Conservation (phyloP, 1,139 yeast species). For the Pichia sp. region DNA sequence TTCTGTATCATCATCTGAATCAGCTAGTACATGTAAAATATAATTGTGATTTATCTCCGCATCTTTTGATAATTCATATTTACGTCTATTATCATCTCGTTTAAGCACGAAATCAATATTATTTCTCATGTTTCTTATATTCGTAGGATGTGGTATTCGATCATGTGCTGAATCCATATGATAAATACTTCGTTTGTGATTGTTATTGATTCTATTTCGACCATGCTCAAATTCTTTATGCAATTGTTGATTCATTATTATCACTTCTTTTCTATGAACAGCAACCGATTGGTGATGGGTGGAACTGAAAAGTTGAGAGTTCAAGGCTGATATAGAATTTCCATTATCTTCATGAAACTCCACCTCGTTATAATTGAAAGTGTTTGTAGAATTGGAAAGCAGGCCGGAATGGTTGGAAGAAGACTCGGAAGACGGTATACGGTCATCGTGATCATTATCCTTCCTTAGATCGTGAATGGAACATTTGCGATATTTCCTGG, state of each 20-base stretch:
- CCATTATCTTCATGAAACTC: not conserved
- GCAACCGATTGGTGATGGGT: too few relatives aligned
- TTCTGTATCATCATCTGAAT: conserved; percentile 20
- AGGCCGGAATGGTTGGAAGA: not conserved
- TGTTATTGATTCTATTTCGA: too few relatives aligned
- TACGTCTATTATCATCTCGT: conserved; percentile 13
- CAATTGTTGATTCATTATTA: too few relatives aligned
- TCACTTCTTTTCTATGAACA: too few relatives aligned
- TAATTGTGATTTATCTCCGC: conserved; percentile 9
- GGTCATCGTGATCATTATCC: not conserved
- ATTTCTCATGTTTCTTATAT: not conserved
- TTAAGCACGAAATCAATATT: conserved; percentile 2
- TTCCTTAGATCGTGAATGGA: conserved; percentile 3
- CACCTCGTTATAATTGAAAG: conserved; percentile 1
- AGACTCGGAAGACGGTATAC: not conserved
- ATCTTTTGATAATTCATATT: conserved; percentile 11
- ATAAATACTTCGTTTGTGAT: not conserved
- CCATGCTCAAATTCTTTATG: not conserved
- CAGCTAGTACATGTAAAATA: conserved; percentile 11
- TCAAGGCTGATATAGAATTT: conserved; percentile 2
- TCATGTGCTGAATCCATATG: too few relatives aligned
- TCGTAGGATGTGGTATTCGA: too few relatives aligned
- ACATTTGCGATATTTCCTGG: not conserved
- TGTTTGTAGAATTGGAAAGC: not conserved
- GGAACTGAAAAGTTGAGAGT: conserved; percentile 1